Base-by-base conservation (phyloP, 176 grass and related monocot genomes). In the Cenchrus fungigraminus region DNA sequence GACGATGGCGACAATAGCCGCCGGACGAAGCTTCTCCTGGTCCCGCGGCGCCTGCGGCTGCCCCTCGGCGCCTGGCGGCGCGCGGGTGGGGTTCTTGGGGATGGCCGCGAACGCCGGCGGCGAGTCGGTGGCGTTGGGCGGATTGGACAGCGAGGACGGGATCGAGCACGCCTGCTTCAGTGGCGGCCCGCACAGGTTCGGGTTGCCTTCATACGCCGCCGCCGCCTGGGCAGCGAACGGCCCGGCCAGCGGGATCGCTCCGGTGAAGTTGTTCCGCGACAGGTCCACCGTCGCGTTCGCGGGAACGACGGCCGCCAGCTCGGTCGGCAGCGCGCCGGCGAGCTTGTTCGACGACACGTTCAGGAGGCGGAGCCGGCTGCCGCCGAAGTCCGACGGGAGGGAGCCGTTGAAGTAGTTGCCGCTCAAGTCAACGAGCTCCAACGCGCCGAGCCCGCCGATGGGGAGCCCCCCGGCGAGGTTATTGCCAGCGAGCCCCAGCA, bases 51-150 rank as follows among this genome's bases (percentile, higher is more conserved):
- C 63, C 13, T 37, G 69, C 19, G 14, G 31, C 64, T 55, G 49
- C 19, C 73, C 55, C 11, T 17, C 34, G 10, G 78, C 3, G 2
- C 83, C 81, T 15, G 72, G 76, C 29, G 84, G 80, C 1, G 82
- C 67, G 8, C 87, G 83, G 0, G 58, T 43, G 0, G 89, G 81
- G 57, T 82, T 91, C 81, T 97, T 92, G 19, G 97, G 97, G 8
- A 97, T 94, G 79, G 92, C 97, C 20, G 97, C 97, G 83, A 99
- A 96, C 13, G 97, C 92, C 43, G 97, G 94, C 62, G 97, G 94
- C 74, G 91, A 86, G 69, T 92, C 88, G 6, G 97, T 91, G 22
- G 73, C 63, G 67, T 94, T 91, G 0, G 97, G 97, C 72, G 94
- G 97, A 29, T 92, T 81, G 4, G 89, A 98, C 12, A 91, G 89